Percentiles rank a stretch among this genome's conserved stretches.
Evolutionary conservation across 2,329 filamentous ascomycete genomes (phyloP).

Genomic region (Balansia obtecta): DNA sequence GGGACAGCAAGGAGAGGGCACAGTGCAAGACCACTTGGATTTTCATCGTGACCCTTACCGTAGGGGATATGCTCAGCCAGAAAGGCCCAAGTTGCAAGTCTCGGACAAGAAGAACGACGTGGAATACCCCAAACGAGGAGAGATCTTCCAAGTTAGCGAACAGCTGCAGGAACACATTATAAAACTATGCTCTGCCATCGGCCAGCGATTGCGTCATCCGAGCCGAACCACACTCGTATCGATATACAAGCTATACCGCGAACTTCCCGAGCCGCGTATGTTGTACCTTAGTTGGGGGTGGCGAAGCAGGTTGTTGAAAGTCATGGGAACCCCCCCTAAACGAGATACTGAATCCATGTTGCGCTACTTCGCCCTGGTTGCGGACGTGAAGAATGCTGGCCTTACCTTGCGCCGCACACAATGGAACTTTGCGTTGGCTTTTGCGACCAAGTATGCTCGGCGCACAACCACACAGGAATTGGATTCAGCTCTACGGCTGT

Average conservation of each 20-base stretch:
- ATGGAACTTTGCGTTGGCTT: constrained; percentile 77
- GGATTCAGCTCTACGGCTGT: constrained; percentile 57
- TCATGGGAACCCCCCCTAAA: constrained; percentile 51
- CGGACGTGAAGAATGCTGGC: constrained; percentile 67
- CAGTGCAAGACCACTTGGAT: constrained; percentile 40
- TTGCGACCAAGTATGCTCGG: constrained; percentile 60
- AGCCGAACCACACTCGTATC: constrained; percentile 26
- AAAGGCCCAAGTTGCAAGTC: constrained; percentile 35
- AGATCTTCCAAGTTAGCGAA: constrained; percentile 23
- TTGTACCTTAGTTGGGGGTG: constrained; percentile 34
- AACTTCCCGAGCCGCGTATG: constrained; percentile 40
- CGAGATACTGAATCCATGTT: constrained; percentile 53
- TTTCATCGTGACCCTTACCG: constrained; percentile 40
- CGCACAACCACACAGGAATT: constrained; percentile 45
- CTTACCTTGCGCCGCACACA: constrained; percentile 55
- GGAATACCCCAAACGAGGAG: constrained; percentile 30
- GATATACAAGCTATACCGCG: constrained; percentile 37
- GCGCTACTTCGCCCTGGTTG: constrained; percentile 70
- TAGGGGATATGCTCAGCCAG: constrained; percentile 38
- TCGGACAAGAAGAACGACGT: constrained; percentile 38
- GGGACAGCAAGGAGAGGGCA: constrained; percentile 32
- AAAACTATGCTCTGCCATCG: constrained; percentile 29
- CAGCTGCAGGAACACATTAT: constrained; percentile 23
- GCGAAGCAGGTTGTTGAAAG: constrained; percentile 53
- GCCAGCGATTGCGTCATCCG: constrained; percentile 29